Conservation (phyloP, 1,139 yeast genomes). For the Candida anutae region DNA sequence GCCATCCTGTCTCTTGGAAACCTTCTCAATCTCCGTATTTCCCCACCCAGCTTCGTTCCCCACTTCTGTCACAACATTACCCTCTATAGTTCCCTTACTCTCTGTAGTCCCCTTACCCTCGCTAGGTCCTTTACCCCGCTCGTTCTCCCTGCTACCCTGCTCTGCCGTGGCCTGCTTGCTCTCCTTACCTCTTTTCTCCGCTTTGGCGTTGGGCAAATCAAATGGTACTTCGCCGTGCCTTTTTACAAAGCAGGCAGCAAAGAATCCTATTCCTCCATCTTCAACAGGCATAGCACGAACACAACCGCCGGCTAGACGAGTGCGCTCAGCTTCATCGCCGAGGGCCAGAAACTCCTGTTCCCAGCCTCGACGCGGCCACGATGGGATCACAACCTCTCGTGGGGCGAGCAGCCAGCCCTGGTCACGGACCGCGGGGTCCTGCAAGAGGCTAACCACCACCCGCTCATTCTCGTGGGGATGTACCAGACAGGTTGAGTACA, state of each 20-base stretch:
- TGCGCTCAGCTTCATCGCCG: slow-evolving; percentile 33
- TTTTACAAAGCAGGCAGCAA: slow-evolving; percentile 74
- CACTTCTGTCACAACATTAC: slow-evolving; percentile 3
- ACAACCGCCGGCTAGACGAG: slow-evolving; percentile 71
- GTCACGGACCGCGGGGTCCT: slow-evolving; percentile 50
- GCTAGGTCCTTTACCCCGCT: too few relatives aligned
- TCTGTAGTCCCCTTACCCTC: too few relatives aligned
- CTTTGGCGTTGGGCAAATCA: not conserved
- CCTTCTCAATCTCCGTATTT: slow-evolving; percentile 1
- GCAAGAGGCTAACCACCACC: slow-evolving; percentile 71
- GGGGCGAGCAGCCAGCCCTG: slow-evolving; percentile 73
- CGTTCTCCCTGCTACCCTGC: slow-evolving; percentile 3
- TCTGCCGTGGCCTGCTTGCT: not conserved
- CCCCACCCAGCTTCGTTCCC: not conserved
- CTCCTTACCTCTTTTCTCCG: not conserved
- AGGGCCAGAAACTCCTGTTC: slow-evolving; percentile 52
- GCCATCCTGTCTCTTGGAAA: too few relatives aligned
- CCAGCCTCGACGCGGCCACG: slow-evolving; percentile 83
- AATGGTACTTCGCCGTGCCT: not conserved
- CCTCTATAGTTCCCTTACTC: too few relatives aligned
- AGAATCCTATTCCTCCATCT: slow-evolving; percentile 97
- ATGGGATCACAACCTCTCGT: slow-evolving; percentile 60
- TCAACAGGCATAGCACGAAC: slow-evolving; percentile 76
- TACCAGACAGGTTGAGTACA: slow-evolving; percentile 91
- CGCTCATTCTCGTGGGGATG: slow-evolving; percentile 91